These are phyloP conservation scores for Berberis thunbergii DNA, from an alignment of 164 flowering plant genomes.

Conservation along the genomic window DNA sequence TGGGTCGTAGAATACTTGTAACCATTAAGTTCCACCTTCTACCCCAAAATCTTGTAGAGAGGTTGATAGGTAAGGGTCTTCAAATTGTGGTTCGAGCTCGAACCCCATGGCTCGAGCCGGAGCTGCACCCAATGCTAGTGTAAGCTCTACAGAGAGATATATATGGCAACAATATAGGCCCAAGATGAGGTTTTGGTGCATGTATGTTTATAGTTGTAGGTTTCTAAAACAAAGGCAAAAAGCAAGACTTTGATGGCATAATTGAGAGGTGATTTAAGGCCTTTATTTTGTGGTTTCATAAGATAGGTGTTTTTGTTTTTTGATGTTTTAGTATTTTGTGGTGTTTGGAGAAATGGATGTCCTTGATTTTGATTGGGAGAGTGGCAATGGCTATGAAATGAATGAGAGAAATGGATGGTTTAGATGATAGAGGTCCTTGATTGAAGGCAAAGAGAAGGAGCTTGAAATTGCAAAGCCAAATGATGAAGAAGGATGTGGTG, in stretches of 20 bases:
- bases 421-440: no score
- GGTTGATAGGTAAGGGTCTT: conserved; percentile 14
- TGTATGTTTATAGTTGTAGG: neutral
- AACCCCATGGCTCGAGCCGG: conserved; percentile 17
- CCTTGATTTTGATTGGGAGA: no score
- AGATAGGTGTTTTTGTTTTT: no score
- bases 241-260: neutral
- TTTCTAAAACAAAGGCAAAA: neutral
- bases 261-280: no score
- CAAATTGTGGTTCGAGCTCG: conserved; percentile 37
- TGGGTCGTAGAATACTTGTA: conserved; percentile 30
- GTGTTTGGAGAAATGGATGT: no score
- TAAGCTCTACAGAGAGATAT: conserved; percentile 23
- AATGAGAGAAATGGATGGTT: no score
- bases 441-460: neutral
- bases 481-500: neutral
- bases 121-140: conserved; percentile 14
- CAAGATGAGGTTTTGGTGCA: neutral
- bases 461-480: neutral
- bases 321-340: no score
- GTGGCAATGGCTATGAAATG: no score
- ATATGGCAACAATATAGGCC: conserved; percentile 3
- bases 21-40: conserved; percentile 19
- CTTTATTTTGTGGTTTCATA: no score
- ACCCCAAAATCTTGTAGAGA: conserved; percentile 61